phyloP scores from a whole-genome alignment of 2,329 filamentous ascomycete species.

The Hymenoscyphus infarciens region DNA sequence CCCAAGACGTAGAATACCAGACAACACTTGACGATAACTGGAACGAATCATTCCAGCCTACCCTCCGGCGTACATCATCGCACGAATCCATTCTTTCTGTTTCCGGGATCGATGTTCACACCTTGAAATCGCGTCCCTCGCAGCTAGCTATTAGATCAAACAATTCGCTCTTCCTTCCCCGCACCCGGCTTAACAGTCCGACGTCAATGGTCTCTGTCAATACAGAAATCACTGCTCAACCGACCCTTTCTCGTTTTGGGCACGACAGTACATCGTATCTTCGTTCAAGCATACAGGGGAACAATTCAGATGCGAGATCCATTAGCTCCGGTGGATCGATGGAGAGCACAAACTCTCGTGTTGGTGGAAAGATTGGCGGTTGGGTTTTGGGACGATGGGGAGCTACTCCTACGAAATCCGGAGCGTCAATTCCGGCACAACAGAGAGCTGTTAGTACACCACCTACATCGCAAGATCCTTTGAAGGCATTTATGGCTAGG shows the following conservation, averaged over 20 bases:
- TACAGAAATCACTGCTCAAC: slow-evolving; percentile 56
- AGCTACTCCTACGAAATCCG: slow-evolving; percentile 43
- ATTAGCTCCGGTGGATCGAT: slow-evolving; percentile 31
- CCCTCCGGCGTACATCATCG: slow-evolving; percentile 64
- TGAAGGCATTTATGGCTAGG: slow-evolving; percentile 42
- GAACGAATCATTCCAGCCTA: slow-evolving; percentile 38
- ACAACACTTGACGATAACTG: slow-evolving; percentile 16
- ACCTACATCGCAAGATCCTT: slow-evolving; percentile 32
- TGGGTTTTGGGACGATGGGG: slow-evolving; percentile 66
- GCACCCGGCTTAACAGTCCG: slow-evolving; percentile 44
- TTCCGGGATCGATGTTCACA: slow-evolving; percentile 85
- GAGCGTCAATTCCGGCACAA: slow-evolving; percentile 18
- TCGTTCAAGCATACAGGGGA: slow-evolving; percentile 49
- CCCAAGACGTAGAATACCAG: slow-evolving; percentile 22
- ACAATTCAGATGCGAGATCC: slow-evolving; percentile 30
- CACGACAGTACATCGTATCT: slow-evolving; percentile 52
- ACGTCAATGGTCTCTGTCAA: slow-evolving; percentile 46
- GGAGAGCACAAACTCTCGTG: slow-evolving; percentile 22
- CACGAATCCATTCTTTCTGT: slow-evolving; percentile 90
- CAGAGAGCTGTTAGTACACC: slow-evolving; percentile 34
- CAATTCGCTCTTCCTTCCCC: slow-evolving; percentile 46
- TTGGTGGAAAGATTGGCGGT: slow-evolving; percentile 57
- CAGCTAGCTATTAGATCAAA: slow-evolving; percentile 58
- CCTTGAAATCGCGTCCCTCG: slow-evolving; percentile 69
- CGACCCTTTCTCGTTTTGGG: slow-evolving; percentile 47